phyloP scores from a whole-genome alignment of 164 flowering plant genomes.

The grape (Vitis vinifera) region ASM3070453v1 NC_081810.1:1529501-1530000 shows the following conservation, averaged over 20 bases:
- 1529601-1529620: no score
- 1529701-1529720: no score
- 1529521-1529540: no score
- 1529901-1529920: constrained; percentile 86
- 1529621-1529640: no score
- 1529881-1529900: constrained; percentile 97
- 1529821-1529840: constrained; percentile 98
- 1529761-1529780: neutral
- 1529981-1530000: neutral
- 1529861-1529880: constrained; percentile 98
- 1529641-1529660: no score
- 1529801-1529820: constrained; percentile 74
- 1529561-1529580: no score
- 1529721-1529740: neutral
- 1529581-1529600: no score
- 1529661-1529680: no score
- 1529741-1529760: neutral
- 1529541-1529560: no score
- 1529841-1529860: constrained; percentile 97
- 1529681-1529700: no score
- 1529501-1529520: no score
- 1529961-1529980: neutral
- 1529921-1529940: constrained; percentile 93
- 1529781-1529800: neutral
- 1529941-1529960: constrained; percentile 62